Percentiles rank a stretch among this genome's conserved stretches.
Conservation (phyloP, 306 rosid species). For the Datisca glomerata region DNA sequence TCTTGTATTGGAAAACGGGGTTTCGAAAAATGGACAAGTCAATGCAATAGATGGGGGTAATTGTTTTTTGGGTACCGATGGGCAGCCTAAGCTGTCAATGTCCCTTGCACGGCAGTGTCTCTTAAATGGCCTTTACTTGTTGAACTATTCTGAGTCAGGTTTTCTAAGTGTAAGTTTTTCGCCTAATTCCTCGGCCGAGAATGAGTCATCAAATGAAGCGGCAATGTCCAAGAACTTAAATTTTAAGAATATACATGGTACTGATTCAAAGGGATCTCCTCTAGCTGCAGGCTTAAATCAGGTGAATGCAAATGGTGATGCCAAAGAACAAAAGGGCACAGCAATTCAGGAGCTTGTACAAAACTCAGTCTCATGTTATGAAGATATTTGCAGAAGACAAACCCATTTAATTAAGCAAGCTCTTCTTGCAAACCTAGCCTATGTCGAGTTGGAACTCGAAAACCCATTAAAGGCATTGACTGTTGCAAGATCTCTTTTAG, state of each 20-base stretch:
- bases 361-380: conserved; percentile 65
- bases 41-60: conserved; percentile 31
- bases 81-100: conserved; percentile 60
- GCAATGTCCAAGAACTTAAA: conserved; percentile 45
- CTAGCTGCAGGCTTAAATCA: conserved; percentile 44
- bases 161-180: conserved; percentile 42
- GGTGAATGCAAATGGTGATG: conserved; percentile 66
- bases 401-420: conserved; percentile 75
- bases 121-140: conserved; percentile 53
- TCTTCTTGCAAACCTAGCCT: conserved; percentile 78
- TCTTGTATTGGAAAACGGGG: conserved; percentile 58
- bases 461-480: conserved; percentile 71
- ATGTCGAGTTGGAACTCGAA: conserved; percentile 78
- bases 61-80: conserved; percentile 37
- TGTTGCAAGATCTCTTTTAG: conserved; percentile 50
- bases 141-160: conserved; percentile 35
- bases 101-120: conserved; percentile 79
- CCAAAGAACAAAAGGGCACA: conserved; percentile 78
- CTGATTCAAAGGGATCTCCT: conserved; percentile 53
- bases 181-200: conserved; percentile 58
- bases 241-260: conserved; percentile 36
- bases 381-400: conserved; percentile 53
- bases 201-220: conserved; percentile 45
- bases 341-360: conserved; percentile 71
- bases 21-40: conserved; percentile 33